Evolutionary conservation across 257 asterid species (phyloP), one percentile per base, ranked within the genome.

Genomic region (Solanum arcanum): DNA sequence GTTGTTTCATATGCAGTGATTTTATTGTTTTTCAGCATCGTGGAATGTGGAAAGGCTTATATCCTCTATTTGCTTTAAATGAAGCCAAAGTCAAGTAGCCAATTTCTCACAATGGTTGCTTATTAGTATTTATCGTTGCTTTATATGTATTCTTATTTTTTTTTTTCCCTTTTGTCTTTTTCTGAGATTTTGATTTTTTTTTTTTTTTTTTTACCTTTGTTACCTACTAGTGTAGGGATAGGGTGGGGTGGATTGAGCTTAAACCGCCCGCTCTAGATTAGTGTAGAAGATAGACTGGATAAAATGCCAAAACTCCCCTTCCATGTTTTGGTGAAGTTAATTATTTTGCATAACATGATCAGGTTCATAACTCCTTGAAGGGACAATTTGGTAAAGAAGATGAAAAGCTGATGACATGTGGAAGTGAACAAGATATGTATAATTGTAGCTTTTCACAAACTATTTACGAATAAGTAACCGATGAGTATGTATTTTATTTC

Each of bases 61-160:
- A 73, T 83, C 41, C 35, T 75, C 59, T 42, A 64, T 77, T 42
- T 77, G 83, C 60, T 77, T 41, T n/a, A 7, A 42, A 14, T 25
- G 62, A 77, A 88, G 88, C 89, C 90, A 69, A 87, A 69, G 83
- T 88, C 90, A 83, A 78, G 89, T 86, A 87, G 88, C 80, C 83
- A 74, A 86, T 86, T 87, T 81, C 85, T 41, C 21, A 5, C 12
- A 11, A 33, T 33, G 5, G 35, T 33, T 33, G 35, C 35, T 33
- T 33, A 33, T 33, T 33, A 33, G 5, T 33, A 33, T 33, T 12
- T 41, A 35, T 59, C 59, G 81, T 68, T 84, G 84, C 37, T 86
- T 20, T 47, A 86, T 90, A 88, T 83, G 82, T 5, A 2, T 49
- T 15, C 60, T 15, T 49, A 49, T 15, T 5, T 49, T 49, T 49